Percentiles rank a stretch among this genome's conserved stretches.
phyloP scores from a whole-genome alignment of 495 filamentous ascomycete genomes.

The Penicillium bialowiezense region DNA sequence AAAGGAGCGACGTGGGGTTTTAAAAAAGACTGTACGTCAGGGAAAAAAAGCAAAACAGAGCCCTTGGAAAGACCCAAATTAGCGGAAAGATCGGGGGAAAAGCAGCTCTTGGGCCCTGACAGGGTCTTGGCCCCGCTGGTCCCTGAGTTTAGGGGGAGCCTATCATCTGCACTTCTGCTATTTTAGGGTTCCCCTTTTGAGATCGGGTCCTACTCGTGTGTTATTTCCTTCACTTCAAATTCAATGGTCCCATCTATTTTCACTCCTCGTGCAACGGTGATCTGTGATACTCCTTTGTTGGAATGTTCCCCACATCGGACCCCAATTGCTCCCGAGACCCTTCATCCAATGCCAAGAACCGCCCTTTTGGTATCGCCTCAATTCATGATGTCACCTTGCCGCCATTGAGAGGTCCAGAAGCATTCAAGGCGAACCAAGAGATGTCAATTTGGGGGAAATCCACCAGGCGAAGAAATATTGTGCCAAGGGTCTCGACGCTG shows the following conservation, averaged over 20 bases:
- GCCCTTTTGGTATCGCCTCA: background rate
- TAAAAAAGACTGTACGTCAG: conserved; percentile 11
- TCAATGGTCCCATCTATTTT: too few species aligned
- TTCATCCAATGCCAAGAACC: background rate
- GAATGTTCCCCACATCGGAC: background rate
- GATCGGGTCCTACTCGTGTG: conserved; percentile 3
- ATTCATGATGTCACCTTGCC: conserved; percentile 18
- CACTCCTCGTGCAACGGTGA: background rate
- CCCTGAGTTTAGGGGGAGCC: conserved; percentile 9
- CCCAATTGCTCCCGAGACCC: too few species aligned
- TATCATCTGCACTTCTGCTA: conserved; percentile 1
- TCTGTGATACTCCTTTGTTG: background rate
- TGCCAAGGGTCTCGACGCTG: background rate
- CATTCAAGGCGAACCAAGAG: conserved; percentile 7
- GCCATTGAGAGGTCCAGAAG: conserved; percentile 6
- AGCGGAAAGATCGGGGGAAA: conserved; percentile 3
- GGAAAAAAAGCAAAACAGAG: conserved; percentile 1
- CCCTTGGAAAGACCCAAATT: conserved; percentile 1
- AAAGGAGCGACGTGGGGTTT: background rate
- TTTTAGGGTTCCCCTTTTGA: conserved; percentile 6
- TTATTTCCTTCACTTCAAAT: background rate
- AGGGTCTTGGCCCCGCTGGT: conserved; percentile 5
- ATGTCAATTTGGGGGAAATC: conserved; percentile 3
- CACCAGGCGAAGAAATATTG: background rate
- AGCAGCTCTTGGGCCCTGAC: conserved; percentile 12